Evolutionary conservation across 2,329 filamentous ascomycete species (phyloP).

Genomic region (Byssochlamys sp.): DNA sequence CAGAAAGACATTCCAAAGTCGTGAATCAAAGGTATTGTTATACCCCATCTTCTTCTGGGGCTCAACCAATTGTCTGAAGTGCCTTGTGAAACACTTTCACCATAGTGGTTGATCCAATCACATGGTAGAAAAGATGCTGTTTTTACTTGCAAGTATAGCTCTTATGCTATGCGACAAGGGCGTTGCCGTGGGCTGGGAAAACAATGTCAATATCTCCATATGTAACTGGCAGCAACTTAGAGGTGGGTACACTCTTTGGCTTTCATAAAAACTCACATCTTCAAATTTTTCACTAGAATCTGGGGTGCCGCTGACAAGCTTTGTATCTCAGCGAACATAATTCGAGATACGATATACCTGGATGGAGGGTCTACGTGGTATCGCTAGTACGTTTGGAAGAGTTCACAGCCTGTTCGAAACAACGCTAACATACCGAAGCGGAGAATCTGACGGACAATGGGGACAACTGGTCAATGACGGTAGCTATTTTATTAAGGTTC

Average conservation of each 20-base stretch:
- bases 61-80: background rate
- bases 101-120: background rate
- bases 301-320: conserved; percentile 14
- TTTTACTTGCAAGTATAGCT: background rate
- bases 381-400: conserved; percentile 27
- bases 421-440: conserved; percentile 13
- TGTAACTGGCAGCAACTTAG: conserved; percentile 46
- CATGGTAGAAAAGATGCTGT: background rate
- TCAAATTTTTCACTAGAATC: too few species aligned
- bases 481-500: too few species aligned
- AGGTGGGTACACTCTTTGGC: conserved; percentile 17
- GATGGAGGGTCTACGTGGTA: conserved; percentile 54
- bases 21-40: background rate
- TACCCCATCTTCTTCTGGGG: background rate
- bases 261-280: background rate
- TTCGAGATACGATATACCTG: conserved; percentile 55
- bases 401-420: background rate
- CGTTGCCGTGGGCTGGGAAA: conserved; percentile 8
- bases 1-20: background rate
- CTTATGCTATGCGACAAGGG: background rate
- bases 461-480: conserved; percentile 28
- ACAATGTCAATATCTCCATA: conserved; percentile 50
- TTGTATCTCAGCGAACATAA: conserved; percentile 40
- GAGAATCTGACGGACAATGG: conserved; percentile 37
- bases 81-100: background rate